These are phyloP conservation scores for Scedosporium minutisporum DNA, from an alignment of 2,329 filamentous ascomycete species.

Conservation along the genomic window DNA sequence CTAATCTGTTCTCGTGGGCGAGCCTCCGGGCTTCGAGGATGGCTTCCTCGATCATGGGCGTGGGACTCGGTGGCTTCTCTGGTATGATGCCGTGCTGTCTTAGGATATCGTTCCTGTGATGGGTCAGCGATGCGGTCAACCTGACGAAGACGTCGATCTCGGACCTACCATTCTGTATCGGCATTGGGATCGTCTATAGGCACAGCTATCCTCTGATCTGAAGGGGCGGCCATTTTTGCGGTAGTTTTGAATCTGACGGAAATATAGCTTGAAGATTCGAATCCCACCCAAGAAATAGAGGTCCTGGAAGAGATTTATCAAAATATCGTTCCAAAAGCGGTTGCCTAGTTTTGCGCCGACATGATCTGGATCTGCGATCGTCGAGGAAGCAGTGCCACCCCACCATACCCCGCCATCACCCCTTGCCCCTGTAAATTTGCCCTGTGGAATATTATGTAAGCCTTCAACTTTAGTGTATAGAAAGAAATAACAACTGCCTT, in stretches of 20 bases:
- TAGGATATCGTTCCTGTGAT: conserved; percentile 86
- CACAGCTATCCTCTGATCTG: conserved; percentile 60
- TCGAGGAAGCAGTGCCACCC: not conserved
- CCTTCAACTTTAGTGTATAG: not conserved
- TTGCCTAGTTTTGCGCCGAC: not conserved
- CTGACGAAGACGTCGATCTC: not conserved
- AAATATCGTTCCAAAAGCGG: not conserved
- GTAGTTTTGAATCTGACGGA: conserved; percentile 33
- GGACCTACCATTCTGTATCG: conserved; percentile 83
- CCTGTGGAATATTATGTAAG: not conserved
- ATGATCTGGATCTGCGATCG: not conserved
- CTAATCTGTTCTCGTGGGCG: conserved; percentile 84
- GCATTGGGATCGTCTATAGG: conserved; percentile 92
- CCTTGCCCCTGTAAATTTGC: not conserved
- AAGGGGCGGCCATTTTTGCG: conserved; percentile 52
- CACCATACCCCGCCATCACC: conserved; percentile 1
- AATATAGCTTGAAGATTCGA: not conserved
- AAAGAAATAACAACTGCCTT: not conserved
- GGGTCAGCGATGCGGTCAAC: not conserved
- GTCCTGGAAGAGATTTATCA: not conserved
- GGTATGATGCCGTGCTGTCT: conserved; percentile 94
- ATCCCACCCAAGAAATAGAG: not conserved
- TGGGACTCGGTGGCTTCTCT: conserved; percentile 93
- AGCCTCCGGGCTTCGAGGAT: conserved; percentile 72
- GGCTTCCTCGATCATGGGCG: conserved; percentile 92